Base-by-base conservation (phyloP, 768 basidiomycete genomes). In the Lactarius indigo region DNA sequence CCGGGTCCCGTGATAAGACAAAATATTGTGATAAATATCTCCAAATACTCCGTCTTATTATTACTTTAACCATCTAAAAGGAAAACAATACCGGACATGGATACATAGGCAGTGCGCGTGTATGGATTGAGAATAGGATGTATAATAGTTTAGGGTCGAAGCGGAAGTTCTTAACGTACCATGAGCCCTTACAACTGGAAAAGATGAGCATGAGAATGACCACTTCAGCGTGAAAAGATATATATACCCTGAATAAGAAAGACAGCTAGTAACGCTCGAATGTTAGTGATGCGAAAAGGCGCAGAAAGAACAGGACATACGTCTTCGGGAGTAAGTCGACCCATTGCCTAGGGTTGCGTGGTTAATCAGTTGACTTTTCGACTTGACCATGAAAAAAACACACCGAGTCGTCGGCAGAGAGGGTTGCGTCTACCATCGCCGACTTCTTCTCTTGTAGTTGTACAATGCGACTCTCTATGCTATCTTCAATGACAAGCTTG, bases 401-500 rank as follows among this genome's bases (percentile, higher is more conserved):
- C 87, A 89, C 90, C 55, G 88, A 89, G 69, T 92, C 91, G 73
- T 94, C 92, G 4, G 89, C 77, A 4, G 91, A 92, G 23, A 94
- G 76, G 0, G 94, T 93, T 18, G 92, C 92, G 73, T 93, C 89
- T 3, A 96, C 87, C 95, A 97, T 96, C 0, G 94, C 94, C 44
- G 89, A 85, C 76, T 99, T 99, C 81, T 98, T 97, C 77, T 97
- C 94, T 78, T 98, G 95, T n/a, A 96, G 79, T 86, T 96, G 93
- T 20, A 99, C 84, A 64, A 99, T 98, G 68, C 94, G 88, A 72
- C 89, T 90, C 75, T 99, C 97, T 68, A 99, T 98, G 66, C 92
- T 93, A 75, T 99, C 96, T 76, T 98, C 95, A 52, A 98, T 84
- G 20, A 98, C 91, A 10, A 98, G 82, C 73, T 98, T 96, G 76